Base-by-base conservation (phyloP, 2,329 filamentous ascomycete genomes). In the Hymenotorrendiella dingleyae region DNA sequence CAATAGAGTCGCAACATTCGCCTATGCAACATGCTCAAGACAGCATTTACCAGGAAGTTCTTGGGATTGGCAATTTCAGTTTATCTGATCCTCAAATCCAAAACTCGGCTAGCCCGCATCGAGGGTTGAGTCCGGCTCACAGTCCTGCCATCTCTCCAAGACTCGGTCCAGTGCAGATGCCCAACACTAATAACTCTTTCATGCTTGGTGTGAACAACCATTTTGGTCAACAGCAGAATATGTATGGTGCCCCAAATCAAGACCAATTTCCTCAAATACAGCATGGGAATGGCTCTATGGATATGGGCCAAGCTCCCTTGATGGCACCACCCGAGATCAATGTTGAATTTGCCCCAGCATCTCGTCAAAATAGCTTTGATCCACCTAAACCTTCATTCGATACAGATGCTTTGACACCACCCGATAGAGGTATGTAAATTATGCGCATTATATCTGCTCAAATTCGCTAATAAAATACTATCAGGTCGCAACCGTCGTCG, bases 251-350 rank as follows among this genome's bases (percentile, higher is more conserved):
- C 42, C 63, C 66, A 7, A 58, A 58, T 24, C 69, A 72, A 40
- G 72, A 75, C 42, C 67, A 69, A 3, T 64, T 70, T 40, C 63
- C 72, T 48, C 65, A 63, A 45, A 56, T 65, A 42, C 68, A 71
- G 51, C 68, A 54, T 39, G 41, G 62, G 44, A 67, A 70, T 19
- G 62, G 64, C n/a, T 66, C 66, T 19, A 62, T 66, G 22, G 84
- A 90, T 44, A 76, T 86, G 60, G 77, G 79, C 5, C 80, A 76
- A 59, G 79, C 76, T 34, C 78, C 82, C 37, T 76, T 85, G 53
- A 93, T 94, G 82, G 84, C 84, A 3, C 86, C 90, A n/a, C 90
- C 90, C 0, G 86, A 90, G 39, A 96, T 96, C 65, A 94, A 93
- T 60, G 93, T 96, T 55, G 86, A 95, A 61, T 89, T 87, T 63